Base-by-base conservation (phyloP, 1,284 basidiomycete genomes). In the Cutaneotrichosporon sp. region DNA sequence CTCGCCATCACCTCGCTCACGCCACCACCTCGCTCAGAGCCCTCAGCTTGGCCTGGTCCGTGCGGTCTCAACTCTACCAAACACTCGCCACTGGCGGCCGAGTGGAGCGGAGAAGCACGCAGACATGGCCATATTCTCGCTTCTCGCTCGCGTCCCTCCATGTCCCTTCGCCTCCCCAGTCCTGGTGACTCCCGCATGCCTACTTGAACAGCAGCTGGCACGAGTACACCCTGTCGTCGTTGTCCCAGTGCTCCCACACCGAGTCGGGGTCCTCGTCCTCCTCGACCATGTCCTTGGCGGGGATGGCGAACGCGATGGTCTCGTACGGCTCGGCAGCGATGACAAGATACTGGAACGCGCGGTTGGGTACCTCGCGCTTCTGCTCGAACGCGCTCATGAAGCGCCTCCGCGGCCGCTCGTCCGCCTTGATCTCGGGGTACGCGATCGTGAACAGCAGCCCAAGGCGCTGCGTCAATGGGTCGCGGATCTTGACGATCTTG, bases 301-400 rank as follows among this genome's bases (percentile, higher is more conserved):
- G 97, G 68, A 99, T 92, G 31, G 95, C 92, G 83, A 99, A 99
- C 10, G 95, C 92, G 69, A 99, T 95, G 3, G 94, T 98, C 81
- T 99, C 95, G 77, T 99, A 99, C 7, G 97, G 95, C 74, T 99
- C 97, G 20, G 97, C 95, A 18, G 95, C 97, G 60, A 99, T 91
- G 63, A 99, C 92, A 69, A 98, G 85, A 79, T 99, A 99, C 78
- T 99, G 97, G 77, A 95, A 93, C 16, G 92, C 90, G 76, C 95
- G 89, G 82, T 98, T 97, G 2, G 94, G 93, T 22, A 89, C 87
- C 79, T 99, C 97, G 69, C 91, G 84, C 76, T 92, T 92, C 82
- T 99, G 97, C 81, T 99, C 97, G 87, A 95, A 99, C 63, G 92
- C 91, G 72, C 90, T 92, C 97, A 99, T 99, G 81, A 98, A 97